Base-by-base conservation (phyloP, 164 flowering plant genomes). In the Macadamia integrifolia region DNA sequence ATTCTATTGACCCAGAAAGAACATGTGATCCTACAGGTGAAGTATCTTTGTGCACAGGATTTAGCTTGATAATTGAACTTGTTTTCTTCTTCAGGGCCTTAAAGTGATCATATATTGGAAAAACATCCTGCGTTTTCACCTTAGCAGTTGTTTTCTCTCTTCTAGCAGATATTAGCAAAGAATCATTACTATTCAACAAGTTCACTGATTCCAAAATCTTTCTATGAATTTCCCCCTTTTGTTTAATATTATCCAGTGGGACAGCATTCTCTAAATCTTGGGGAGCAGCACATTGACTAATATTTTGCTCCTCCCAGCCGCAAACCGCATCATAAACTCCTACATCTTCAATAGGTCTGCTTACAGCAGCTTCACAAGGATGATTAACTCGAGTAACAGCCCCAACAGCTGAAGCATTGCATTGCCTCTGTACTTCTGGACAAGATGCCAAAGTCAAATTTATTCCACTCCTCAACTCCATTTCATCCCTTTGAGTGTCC, bases 41-140 rank as follows among this genome's bases (percentile, higher is more conserved):
- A 32, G 52, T 48, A 56, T 71, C 75, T 57, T 10, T 60, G 30
- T 31, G 61, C 49, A 58, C 29, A 11, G 42, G 8, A 31, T 76
- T 72, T 44, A 23, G 42, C 46, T 60, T 75, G n/a, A 31, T 50
- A 65, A 60, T 42, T 49, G 74, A 64, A 29, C 44, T 67, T 58
- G 56, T 57, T 58, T 60, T 49, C 18, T 60, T 66, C 77, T 42
- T 69, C 65, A 42, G 62, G 32, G 44, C 44, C 67, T 52, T n/a
- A 42, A 31, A 61, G 60, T 6, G 64, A 35, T 64, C 67, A 61
- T 59, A 74, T 52, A 43, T 65, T 59, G 67, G 65, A 66, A 64
- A 18, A 64, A 32, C 58, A 29, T 12, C 50, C 35, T 66, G 71
- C 18, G 6, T 14, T 56, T 61, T 69, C 72, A 44, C 42, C 64